These are phyloP conservation scores for Bretschneidera sinensis DNA, from an alignment of 345 rosid species.

Conservation along the genomic window DNA sequence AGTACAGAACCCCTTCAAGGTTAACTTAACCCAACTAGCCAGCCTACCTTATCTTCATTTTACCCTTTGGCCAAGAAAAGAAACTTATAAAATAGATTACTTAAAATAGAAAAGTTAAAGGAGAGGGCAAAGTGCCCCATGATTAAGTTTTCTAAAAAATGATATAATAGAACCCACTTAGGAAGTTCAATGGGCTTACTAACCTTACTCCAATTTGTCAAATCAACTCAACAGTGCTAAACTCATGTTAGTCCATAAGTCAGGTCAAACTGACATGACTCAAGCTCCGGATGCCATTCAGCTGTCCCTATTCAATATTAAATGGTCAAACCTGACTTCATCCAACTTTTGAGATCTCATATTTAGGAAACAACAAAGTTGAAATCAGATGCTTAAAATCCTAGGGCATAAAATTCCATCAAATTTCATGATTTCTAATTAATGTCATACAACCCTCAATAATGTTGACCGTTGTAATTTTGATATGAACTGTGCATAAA, in stretches of 20 bases:
- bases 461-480: too few species aligned
- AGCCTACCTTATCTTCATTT: too few species aligned
- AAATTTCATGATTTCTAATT: background rate
- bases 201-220: slow-evolving; percentile 34
- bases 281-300: slow-evolving; percentile 29
- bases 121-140: background rate
- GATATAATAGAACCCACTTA: background rate
- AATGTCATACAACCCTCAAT: background rate
- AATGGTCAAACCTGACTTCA: slow-evolving; percentile 2
- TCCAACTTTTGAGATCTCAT: background rate
- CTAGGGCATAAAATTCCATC: background rate
- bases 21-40: too few species aligned
- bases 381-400: background rate
- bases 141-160: background rate
- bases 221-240: slow-evolving; percentile 30
- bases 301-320: slow-evolving; percentile 21
- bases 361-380: background rate
- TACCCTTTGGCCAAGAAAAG: background rate
- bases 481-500: too few species aligned
- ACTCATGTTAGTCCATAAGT: slow-evolving; percentile 27
- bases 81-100: background rate
- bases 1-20: too few species aligned
- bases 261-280: slow-evolving; percentile 21
- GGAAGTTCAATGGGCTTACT: slow-evolving; percentile 17
- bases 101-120: background rate